Evolutionary conservation across 192 early-diverging fungal genomes (phyloP).

Genomic region (Funneliformis mosseae): DNA sequence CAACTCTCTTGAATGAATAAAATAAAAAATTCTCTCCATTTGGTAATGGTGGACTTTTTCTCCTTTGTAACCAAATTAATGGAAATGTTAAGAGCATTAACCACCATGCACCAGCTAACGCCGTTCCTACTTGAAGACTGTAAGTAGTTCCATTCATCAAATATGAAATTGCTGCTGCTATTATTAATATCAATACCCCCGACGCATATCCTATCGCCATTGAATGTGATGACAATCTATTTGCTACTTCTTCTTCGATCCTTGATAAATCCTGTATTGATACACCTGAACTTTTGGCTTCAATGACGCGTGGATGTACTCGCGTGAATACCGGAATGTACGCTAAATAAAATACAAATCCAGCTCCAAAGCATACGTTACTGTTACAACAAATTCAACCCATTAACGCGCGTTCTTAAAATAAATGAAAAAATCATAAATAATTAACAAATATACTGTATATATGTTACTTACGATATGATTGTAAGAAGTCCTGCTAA

Average conservation of each 20-base stretch:
- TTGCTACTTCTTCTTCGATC: slow-evolving; percentile 38
- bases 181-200: slow-evolving; percentile 41
- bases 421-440: too few species aligned
- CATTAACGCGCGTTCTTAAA: not conserved
- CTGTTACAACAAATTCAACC: not conserved
- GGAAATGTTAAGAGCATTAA: slow-evolving; percentile 47
- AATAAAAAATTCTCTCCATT: slow-evolving; percentile 45
- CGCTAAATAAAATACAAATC: slow-evolving; percentile 55
- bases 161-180: slow-evolving; percentile 41
- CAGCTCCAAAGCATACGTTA: slow-evolving; percentile 51
- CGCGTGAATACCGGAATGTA: slow-evolving; percentile 54
- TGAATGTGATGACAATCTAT: slow-evolving; percentile 47
- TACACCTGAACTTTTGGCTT: slow-evolving; percentile 5
- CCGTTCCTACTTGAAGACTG: slow-evolving; percentile 46
- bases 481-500: slow-evolving; percentile 45
- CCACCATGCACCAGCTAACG: slow-evolving; percentile 55
- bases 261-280: not conserved
- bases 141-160: slow-evolving; percentile 39
- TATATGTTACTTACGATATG: slow-evolving; percentile 32
- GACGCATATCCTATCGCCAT: slow-evolving; percentile 42
- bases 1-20: slow-evolving; percentile 47
- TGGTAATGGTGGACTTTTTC: slow-evolving; percentile 48
- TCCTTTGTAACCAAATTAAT: slow-evolving; percentile 40
- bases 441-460: too few species aligned
- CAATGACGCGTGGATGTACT: slow-evolving; percentile 43